Base-by-base conservation (phyloP, 108 stramenopile species). In the Craspedostauros australis region DNA sequence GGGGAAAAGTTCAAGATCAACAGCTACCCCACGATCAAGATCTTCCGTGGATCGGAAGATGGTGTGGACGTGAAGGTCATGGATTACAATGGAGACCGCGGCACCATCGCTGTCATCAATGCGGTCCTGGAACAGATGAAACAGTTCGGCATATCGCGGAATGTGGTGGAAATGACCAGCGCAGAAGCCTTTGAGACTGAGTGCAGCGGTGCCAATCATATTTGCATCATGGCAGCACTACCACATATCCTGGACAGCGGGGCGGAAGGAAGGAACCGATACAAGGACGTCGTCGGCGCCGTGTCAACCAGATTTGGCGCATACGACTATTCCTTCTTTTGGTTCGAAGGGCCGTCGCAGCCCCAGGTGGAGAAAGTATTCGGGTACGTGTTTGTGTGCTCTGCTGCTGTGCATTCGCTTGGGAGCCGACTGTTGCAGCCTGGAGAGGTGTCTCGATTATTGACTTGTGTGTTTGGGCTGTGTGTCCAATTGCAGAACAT, bases 211-310 rank as follows among this genome's bases (percentile, higher is more conserved):
- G 16, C 27, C 18, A 72, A 66, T 49, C 46, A 40, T 20, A 54
- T 72, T 49, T 72, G 71, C 50, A 49, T 72, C 3, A 15, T 72
- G 18, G 71, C 37, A 1, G 71, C 51, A 15, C 52, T 72, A 7
- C 71, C 71, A 1, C 71, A 62, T 29, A 72, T 72, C 55, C 32
- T 57, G 2, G 71, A 72, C 5, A 61, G 40, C 12, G 54, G 64
- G 15, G 71, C 71, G 4, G 58, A 47, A 12, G 62, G 62, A 22
- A 39, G 71, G n/a, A 45, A 66, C 18, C 48, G 60, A 39, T 61
- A 61, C 27, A 24, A 26, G 8, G 60, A 66, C 23, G 24, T 36
- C 3, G 24, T 72, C 21, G 49, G 60, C 11, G 39, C 27, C 18
- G 44, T 53, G 5, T 23, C 21, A 18, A 72, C 54, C 24, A 31